Conservation (phyloP, 805 yeast genomes). For the Lachancea meyersii region DNA sequence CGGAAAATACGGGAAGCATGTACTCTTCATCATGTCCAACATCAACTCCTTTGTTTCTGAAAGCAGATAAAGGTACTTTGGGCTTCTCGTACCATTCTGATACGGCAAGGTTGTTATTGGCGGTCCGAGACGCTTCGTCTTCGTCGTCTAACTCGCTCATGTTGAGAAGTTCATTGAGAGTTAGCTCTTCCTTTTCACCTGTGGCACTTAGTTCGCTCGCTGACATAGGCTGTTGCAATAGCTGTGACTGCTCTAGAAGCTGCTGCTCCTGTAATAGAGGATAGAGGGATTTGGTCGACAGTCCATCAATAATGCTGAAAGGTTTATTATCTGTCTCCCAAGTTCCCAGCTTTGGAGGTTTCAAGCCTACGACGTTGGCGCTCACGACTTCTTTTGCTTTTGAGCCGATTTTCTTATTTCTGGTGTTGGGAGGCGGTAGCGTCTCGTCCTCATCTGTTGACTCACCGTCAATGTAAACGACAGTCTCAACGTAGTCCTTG, state of each 20-base stretch:
- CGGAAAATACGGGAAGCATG: conserved; percentile 26
- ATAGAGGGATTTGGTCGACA: conserved; percentile 75
- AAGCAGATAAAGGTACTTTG: conserved; percentile 80
- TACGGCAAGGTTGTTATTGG: conserved; percentile 32
- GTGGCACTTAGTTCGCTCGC: conserved; percentile 14
- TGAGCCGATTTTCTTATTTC: conserved; percentile 55
- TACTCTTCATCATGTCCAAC: conserved; percentile 29
- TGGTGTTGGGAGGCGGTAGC: conserved; percentile 59
- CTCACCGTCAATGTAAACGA: conserved; percentile 60
- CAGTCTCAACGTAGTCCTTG: conserved; percentile 32
- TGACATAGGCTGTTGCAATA: conserved; percentile 12
- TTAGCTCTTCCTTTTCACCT: conserved; percentile 39
- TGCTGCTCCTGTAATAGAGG: conserved; percentile 39
- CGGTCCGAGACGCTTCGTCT: conserved; percentile 45
- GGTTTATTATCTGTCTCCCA: conserved; percentile 85
- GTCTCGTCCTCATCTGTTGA: conserved; percentile 91
- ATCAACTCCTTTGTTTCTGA: conserved; percentile 67
- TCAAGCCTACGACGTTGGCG: conserved; percentile 71
- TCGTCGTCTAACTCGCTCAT: conserved; percentile 82
- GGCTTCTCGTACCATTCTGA: conserved; percentile 37
- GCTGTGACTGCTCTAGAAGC: conserved; percentile 22
- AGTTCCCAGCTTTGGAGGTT: conserved; percentile 90
- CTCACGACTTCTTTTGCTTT: conserved; percentile 91
- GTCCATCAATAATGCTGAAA: conserved; percentile 90
- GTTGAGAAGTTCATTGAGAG: conserved; percentile 77